Percentiles rank a stretch among this genome's conserved stretches.
These are phyloP conservation scores for Plasmodium berghei DNA, from an alignment of 169 alveolate genomes.

Conservation along the genomic window DNA sequence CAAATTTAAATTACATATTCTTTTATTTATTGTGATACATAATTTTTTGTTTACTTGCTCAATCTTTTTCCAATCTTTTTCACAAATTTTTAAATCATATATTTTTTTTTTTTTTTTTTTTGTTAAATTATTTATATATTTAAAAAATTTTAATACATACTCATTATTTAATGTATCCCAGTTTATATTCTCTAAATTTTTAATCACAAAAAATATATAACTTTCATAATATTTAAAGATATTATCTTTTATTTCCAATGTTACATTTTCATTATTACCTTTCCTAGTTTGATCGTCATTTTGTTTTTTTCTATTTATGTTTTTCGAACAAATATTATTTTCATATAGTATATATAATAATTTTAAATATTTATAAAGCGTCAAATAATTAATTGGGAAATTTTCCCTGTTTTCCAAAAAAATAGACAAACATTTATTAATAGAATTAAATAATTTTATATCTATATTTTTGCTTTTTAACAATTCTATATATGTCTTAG, in stretches of 20 bases:
- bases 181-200: constrained; percentile 2
- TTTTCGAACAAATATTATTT: no score
- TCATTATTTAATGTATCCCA: constrained; percentile 7
- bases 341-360: background rate
- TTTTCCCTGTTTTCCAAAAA: background rate
- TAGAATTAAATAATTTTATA: constrained; percentile 4
- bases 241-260: background rate
- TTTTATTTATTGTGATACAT: constrained; percentile 4
- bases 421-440: background rate
- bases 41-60: background rate
- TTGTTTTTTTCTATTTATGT: no score
- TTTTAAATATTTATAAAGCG: no score
- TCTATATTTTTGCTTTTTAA: constrained; percentile 42
- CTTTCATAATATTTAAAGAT: background rate
- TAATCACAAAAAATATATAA: background rate
- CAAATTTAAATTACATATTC: constrained; percentile 2
- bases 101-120: constrained; percentile 4
- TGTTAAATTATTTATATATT: constrained; percentile 30
- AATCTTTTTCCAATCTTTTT: background rate
- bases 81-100: background rate
- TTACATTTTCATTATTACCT: background rate
- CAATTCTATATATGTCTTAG: constrained; percentile 6
- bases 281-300: no score
- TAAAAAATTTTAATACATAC: constrained; percentile 30
- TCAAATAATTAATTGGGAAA: no score